Conservation (phyloP, 768 basidiomycete species). For the Russula dissimulans region DNA sequence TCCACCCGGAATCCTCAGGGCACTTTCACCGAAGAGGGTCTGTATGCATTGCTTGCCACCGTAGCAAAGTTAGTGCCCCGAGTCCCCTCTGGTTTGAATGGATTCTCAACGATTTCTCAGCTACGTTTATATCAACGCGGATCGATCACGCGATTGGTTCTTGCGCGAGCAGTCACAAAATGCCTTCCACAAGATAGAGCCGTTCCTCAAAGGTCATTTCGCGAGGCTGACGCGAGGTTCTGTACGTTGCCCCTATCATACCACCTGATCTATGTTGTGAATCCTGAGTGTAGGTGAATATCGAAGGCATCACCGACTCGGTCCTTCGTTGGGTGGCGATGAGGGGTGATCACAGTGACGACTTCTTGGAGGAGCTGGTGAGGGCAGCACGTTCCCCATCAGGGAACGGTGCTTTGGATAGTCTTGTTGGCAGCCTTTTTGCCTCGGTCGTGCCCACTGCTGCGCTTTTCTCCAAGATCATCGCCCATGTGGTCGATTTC, state of each 20-base stretch:
- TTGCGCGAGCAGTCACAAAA: conserved; percentile 24
- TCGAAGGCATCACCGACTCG: conserved; percentile 19
- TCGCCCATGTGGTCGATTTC: conserved; percentile 51
- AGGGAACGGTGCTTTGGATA: conserved; percentile 23
- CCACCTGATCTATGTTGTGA: not conserved
- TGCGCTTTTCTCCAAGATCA: conserved; percentile 44
- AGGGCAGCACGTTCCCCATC: not conserved
- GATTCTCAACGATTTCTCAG: conserved; percentile 20
- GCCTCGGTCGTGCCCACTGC: conserved; percentile 47
- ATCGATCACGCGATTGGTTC: conserved; percentile 28
- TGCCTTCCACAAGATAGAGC: conserved; percentile 24
- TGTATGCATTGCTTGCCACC: conserved; percentile 1
- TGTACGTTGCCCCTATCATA: not conserved
- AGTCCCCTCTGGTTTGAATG: no score
- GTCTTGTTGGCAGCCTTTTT: conserved; percentile 43
- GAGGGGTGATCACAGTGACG: conserved; percentile 15
- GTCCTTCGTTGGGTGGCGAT: conserved; percentile 20
- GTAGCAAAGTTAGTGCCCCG: conserved; percentile 8
- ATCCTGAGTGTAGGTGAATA: not conserved
- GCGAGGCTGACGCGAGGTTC: not conserved
- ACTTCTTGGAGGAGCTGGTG: conserved; percentile 20
- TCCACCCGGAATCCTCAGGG: not conserved
- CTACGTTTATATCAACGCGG: conserved; percentile 30
- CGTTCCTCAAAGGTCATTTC: conserved; percentile 20
- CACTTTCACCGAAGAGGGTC: conserved; percentile 5